Evolutionary conservation across 345 rosid species (phyloP), one percentile per base, ranked within the genome.

Genomic region (Pistacia vera): DNA sequence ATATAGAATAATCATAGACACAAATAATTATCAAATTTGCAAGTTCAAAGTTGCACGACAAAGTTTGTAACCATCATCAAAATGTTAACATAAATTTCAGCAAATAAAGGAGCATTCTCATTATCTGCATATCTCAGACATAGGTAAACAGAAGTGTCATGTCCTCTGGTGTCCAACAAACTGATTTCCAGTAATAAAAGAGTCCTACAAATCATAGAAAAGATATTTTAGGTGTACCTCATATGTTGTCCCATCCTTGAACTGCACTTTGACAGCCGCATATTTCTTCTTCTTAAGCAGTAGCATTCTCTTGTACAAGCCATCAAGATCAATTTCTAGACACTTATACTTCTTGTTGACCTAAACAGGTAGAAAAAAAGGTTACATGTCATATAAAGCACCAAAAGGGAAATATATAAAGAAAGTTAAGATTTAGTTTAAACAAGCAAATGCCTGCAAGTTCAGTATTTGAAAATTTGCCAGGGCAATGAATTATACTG

Each of bases 251-350:
- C 98, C 98, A 76, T 96, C 93, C 83, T 86, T 91, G 80, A 90
- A 84, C 80, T 86, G 91, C 81, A 96, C 79, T 85, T 90, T 96
- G 80, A 96, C 92, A 67, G 99, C 99, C 76, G 99, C 99, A 88
- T 96, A 96, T 81, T 96, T 96, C 86, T 96, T 96, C 88, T 96
- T 96, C 86, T 95, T 89, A 70, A 96, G 97, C 83, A 96, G 97
- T 76, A 96, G 86, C 99, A 96, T 96, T 85, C 97, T 93, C 86
- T 92, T 92, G 84, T 93, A 96, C 82, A 92, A 68, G 20, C 97
- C 98, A 87, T 96, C 99, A 33, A 95, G 97, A 83, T 93, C 99
- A 77, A 96, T 92, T 89, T 92, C 97, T 75, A 96, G 85, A 80
- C 97, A 88, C 83, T 81, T 87, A 63, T 96, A 96, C 87, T 89